Conservation (phyloP, 225 moss, liverwort and hornwort genomes). For the Rhytidiadelphus loreus region DNA sequence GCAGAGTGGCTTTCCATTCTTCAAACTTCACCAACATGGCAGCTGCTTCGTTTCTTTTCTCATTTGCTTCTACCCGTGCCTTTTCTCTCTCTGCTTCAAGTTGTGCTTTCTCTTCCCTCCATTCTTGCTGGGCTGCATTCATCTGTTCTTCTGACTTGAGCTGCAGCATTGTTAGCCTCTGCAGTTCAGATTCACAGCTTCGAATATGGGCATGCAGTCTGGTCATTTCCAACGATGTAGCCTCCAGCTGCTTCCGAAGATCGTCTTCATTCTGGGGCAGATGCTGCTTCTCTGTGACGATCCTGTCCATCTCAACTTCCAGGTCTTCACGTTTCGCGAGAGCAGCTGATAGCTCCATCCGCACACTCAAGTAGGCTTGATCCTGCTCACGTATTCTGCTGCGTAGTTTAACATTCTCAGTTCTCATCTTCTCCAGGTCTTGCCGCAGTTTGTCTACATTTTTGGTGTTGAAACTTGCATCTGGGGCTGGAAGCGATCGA, state of each 20-base stretch:
- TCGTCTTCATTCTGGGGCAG: neutral
- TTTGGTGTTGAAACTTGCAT: neutral
- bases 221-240: slow-evolving; percentile 13
- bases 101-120: slow-evolving; percentile 61
- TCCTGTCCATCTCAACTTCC: slow-evolving; percentile 17
- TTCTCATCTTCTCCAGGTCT: slow-evolving; percentile 23
- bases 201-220: slow-evolving; percentile 17
- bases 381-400: slow-evolving; percentile 33
- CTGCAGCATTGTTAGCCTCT: slow-evolving; percentile 33
- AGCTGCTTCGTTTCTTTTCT: slow-evolving; percentile 76
- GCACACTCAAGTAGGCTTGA: slow-evolving; percentile 33
- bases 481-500: slow-evolving; percentile 9
- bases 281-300: slow-evolving; percentile 3
- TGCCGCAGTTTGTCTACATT: slow-evolving; percentile 32
- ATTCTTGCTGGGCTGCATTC: slow-evolving; percentile 37
- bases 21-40: slow-evolving; percentile 69
- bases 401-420: slow-evolving; percentile 25
- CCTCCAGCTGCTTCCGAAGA: neutral
- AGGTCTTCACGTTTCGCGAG: slow-evolving; percentile 17
- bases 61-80: slow-evolving; percentile 58
- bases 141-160: slow-evolving; percentile 45
- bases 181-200: slow-evolving; percentile 49
- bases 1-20: slow-evolving; percentile 68
- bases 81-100: slow-evolving; percentile 52
- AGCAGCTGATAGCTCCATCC: slow-evolving; percentile 56